These are phyloP conservation scores for Passiflora organensis DNA, from an alignment of 345 rosid genomes.

Conservation along the genomic window DNA sequence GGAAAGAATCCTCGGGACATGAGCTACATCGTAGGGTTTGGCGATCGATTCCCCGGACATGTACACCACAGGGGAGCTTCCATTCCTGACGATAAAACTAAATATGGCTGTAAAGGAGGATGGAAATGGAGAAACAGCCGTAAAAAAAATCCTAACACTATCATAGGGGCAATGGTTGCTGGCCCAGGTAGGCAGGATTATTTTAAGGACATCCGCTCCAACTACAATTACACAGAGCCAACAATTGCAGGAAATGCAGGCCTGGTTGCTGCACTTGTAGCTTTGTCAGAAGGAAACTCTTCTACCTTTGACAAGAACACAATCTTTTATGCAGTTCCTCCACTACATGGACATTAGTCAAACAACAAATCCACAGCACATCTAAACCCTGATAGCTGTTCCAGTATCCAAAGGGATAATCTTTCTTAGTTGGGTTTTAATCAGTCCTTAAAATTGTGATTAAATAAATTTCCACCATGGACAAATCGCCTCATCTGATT, in stretches of 20 bases:
- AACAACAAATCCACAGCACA: too few species aligned
- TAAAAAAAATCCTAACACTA: conserved; percentile 65
- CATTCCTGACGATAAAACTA: conserved; percentile 74
- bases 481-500: too few species aligned
- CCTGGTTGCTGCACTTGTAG: conserved; percentile 83
- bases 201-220: conserved; percentile 71
- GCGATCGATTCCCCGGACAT: conserved; percentile 64
- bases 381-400: too few species aligned
- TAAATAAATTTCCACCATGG: too few species aligned
- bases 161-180: conserved; percentile 98
- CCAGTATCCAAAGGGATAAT: too few species aligned
- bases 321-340: conserved; percentile 88
- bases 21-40: conserved; percentile 95
- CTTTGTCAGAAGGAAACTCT: conserved; percentile 66
- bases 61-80: conserved; percentile 96
- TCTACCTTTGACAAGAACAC: conserved; percentile 79
- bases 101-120: conserved; percentile 88
- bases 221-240: conserved; percentile 96
- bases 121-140: conserved; percentile 94
- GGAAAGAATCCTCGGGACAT: conserved; percentile 91
- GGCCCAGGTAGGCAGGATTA: conserved; percentile 91
- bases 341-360: too few species aligned
- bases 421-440: too few species aligned
- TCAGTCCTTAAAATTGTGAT: too few species aligned
- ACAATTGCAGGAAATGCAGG: conserved; percentile 95